A percentile compares a stretch with the other conserved stretches of the same genome.
Conservation (phyloP, 306 rosid genomes). For the Medicago ruthenica region DNA sequence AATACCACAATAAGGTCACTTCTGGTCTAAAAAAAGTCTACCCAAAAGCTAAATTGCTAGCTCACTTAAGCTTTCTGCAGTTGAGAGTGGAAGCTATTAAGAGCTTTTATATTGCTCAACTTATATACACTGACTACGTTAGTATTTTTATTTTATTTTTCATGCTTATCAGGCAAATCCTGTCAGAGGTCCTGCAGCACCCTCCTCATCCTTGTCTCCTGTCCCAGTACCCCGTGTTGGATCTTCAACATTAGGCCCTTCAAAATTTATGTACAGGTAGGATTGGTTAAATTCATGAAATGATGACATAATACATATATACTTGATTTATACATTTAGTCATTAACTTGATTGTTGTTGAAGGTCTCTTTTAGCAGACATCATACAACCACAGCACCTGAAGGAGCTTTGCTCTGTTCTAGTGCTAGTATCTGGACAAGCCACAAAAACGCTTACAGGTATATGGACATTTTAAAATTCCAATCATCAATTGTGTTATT, state of each 20-base stretch:
- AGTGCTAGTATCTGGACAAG: slow-evolving; percentile 87
- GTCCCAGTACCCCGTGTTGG: slow-evolving; percentile 73
- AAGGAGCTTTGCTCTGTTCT: slow-evolving; percentile 96
- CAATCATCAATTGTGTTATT: neutral
- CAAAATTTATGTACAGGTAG: slow-evolving; percentile 94
- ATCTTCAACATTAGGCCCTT: slow-evolving; percentile 73
- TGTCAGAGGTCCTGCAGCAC: slow-evolving; percentile 56
- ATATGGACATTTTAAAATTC: slow-evolving; percentile 31
- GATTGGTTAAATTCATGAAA: slow-evolving; percentile 35
- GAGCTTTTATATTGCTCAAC: slow-evolving; percentile 22
- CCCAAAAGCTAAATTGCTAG: slow-evolving; percentile 14
- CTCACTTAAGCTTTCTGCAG: slow-evolving; percentile 32
- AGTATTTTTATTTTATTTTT: slow-evolving; percentile 21
- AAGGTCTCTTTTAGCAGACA: slow-evolving; percentile 98
- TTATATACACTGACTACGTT: neutral
- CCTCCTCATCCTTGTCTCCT: slow-evolving; percentile 66
- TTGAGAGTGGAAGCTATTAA: slow-evolving; percentile 21
- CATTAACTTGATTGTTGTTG: slow-evolving; percentile 55
- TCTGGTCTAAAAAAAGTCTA: slow-evolving; percentile 13
- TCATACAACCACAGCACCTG: slow-evolving; percentile 91
- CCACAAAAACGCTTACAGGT: slow-evolving; percentile 85
- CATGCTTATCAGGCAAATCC: slow-evolving; percentile 70
- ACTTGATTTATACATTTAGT: slow-evolving; percentile 14
- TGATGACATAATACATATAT: slow-evolving; percentile 20
- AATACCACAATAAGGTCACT: slow-evolving; percentile 25